Evolutionary conservation across 2,329 filamentous ascomycete genomes (phyloP), one percentile per base, ranked within the genome.

Genomic region (Pleomassaria siparia): DNA sequence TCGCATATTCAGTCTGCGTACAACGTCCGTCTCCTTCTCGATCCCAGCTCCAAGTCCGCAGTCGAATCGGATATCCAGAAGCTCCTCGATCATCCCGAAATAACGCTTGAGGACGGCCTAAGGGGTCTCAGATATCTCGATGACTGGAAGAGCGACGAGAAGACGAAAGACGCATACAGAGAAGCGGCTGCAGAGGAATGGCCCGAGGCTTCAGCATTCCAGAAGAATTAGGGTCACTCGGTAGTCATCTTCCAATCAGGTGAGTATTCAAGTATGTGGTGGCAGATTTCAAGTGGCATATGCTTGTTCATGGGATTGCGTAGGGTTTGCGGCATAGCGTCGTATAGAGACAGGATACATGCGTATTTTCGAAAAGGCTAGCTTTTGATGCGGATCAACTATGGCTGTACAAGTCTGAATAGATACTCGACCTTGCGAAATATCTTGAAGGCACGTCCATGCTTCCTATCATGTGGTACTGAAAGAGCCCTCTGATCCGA

Each of bases 1-100:
- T 55, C 75, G 13, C 83, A 89, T 62, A 74, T 86, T 3, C 80
- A 88, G 46, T 80, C 85, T 2, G 84, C 78, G 28, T 78, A 89
- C 45, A 80, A 80, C 46, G 79, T 79, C 20, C 80, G 81, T 51
- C 78, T 79, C 49, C 58, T 83, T 1, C 72, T 91, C 15, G 81
- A 83, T 29, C 71, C 76, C 11, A 80, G 79, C 36, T 78, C 82
- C 26, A 76, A 80, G 61, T 60, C 74, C 2, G 74, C 80, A 60
- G 78, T 75, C 47, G 86, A 87, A 61, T 79, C 84, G 64, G 80
- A 84, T 29, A 70, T 91, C n/a, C 61, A 76, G n/a, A 75, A 74
- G n/a, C 74, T 82, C 9, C 69, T 89, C 11, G 76, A 80, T 21
- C 61, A 80, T 6, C 67, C 78, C 4, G 70, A 62, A 11, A 72